Percentiles rank a stretch among this genome's conserved stretches.
Conservation (phyloP, 345 rosid species). For the Salix viminalis region DNA sequence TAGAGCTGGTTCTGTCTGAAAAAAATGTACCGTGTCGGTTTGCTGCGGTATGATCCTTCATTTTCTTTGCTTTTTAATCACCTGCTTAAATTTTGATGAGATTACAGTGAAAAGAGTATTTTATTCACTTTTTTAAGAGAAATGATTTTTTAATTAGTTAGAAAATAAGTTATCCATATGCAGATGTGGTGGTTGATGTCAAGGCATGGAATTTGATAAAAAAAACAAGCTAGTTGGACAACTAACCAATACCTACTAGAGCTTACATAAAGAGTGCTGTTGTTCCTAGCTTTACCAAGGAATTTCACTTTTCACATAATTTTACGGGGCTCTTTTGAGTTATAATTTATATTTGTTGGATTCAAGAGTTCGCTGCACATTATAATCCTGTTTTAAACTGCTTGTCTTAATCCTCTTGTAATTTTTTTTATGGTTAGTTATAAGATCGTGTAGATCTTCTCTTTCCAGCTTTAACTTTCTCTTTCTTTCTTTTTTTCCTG, state of each 20-base stretch:
- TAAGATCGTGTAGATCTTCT: not conserved
- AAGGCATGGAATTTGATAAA: not conserved
- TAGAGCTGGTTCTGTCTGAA: not conserved
- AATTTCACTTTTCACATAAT: not conserved
- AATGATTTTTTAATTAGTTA: not conserved
- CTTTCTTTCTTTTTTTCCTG: not conserved
- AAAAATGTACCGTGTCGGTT: not conserved
- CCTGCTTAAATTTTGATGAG: not conserved
- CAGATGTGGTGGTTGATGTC: conserved; percentile 3
- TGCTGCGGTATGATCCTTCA: not conserved
- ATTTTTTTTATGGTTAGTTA: not conserved
- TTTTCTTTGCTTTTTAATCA: not conserved
- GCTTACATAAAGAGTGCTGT: not conserved
- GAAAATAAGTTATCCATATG: not conserved
- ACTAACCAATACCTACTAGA: not conserved
- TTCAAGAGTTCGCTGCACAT: not conserved
- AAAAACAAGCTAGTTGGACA: not conserved
- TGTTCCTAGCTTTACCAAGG: not conserved
- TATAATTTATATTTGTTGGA: not conserved
- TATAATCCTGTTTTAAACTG: not conserved
- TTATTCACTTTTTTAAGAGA: not conserved
- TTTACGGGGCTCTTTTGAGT: not conserved
- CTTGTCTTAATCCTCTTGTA: not conserved
- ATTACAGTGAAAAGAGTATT: not conserved
- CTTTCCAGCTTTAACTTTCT: not conserved